phyloP scores from a whole-genome alignment of 352 stramenopile species.

The Globisporangium paroecandrum region DNA sequence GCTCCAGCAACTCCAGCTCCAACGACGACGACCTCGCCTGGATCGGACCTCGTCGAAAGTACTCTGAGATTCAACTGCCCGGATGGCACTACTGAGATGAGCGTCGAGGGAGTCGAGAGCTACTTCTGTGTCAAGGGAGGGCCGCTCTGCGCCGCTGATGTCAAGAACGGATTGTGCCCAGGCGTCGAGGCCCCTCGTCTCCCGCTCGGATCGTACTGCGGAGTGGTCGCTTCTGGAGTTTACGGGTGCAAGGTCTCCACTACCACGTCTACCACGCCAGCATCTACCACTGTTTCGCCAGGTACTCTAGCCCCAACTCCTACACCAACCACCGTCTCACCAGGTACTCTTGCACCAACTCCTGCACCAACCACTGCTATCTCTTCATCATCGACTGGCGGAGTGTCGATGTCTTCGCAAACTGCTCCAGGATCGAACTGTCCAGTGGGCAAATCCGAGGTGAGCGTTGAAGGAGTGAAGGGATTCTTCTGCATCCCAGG shows the following conservation, averaged over 20 bases:
- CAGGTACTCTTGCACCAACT: no score
- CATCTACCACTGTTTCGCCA: neutral
- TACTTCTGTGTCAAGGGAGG: conserved; percentile 23
- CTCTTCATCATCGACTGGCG: neutral
- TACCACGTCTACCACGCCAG: neutral
- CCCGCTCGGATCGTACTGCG: conserved; percentile 14
- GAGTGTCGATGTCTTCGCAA: neutral
- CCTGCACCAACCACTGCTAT: neutral
- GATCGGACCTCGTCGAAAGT: neutral
- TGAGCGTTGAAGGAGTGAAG: conserved; percentile 14
- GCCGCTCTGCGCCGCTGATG: conserved; percentile 17
- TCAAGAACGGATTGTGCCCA: conserved; percentile 21
- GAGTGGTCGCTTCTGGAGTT: neutral
- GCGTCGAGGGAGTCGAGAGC: conserved; percentile 19
- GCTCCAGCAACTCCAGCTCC: neutral
- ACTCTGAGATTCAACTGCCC: conserved; percentile 3
- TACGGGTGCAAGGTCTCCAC: neutral
- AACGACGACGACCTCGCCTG: neutral
- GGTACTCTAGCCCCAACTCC: no score
- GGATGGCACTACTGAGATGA: conserved; percentile 8
- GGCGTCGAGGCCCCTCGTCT: conserved; percentile 9
- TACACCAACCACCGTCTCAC: no score
- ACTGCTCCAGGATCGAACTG: conserved; percentile 4
- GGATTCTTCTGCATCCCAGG: conserved; percentile 17
- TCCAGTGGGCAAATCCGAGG: neutral